Percentiles rank a stretch among this genome's conserved stretches.
These are phyloP conservation scores for Phaeotremella skinneri DNA, from an alignment of 768 basidiomycete genomes.

Conservation along the genomic window DNA sequence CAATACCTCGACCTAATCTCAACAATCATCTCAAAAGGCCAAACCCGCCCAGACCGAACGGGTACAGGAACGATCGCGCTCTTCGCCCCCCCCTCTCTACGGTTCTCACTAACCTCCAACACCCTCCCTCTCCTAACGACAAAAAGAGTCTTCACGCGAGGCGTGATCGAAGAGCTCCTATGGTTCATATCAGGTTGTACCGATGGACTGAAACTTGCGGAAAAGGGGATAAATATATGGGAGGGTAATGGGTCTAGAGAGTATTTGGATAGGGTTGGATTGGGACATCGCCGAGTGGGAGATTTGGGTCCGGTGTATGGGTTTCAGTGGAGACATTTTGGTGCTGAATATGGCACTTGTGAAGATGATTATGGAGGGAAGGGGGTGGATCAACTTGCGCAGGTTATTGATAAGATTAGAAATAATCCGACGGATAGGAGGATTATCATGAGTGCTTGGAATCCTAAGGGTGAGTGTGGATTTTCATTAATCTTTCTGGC, in stretches of 20 bases:
- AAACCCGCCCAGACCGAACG: constrained; percentile 80
- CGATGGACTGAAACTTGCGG: constrained; percentile 70
- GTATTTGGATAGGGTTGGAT: constrained; percentile 78
- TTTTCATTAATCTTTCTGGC: background rate
- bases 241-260: constrained; percentile 89
- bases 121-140: constrained; percentile 89
- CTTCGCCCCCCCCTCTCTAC: constrained; percentile 85
- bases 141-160: constrained; percentile 87
- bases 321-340: constrained; percentile 95
- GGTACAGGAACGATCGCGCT: constrained; percentile 89
- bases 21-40: constrained; percentile 71
- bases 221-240: constrained; percentile 93
- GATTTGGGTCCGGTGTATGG: constrained; percentile 97
- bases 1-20: constrained; percentile 85
- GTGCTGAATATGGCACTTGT: constrained; percentile 64
- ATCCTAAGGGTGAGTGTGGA: constrained; percentile 74
- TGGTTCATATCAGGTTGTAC: constrained; percentile 90
- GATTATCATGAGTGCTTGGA: constrained; percentile 96
- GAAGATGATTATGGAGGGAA: constrained; percentile 64
- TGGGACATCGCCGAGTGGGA: constrained; percentile 80
- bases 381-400: constrained; percentile 86
- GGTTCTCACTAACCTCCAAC: constrained; percentile 71
- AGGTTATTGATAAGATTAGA: constrained; percentile 88
- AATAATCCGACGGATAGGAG: constrained; percentile 88
- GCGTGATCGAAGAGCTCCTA: constrained; percentile 86